Evolutionary conservation across 495 filamentous ascomycete species (phyloP).

Genomic region (Lophiostoma macrostomum): DNA sequence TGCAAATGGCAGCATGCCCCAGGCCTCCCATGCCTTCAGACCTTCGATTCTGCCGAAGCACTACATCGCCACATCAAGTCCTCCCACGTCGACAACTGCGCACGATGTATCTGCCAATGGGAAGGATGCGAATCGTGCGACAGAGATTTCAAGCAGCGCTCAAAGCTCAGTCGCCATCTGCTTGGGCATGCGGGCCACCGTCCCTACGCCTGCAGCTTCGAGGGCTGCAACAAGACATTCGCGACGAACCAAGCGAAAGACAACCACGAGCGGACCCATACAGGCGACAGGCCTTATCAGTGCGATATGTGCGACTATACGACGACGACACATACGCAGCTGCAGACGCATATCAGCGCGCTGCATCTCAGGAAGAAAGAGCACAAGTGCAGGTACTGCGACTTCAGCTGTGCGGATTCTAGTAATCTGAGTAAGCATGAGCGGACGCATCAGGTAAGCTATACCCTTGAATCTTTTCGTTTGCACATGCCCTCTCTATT

Average conservation of each 20-base stretch:
- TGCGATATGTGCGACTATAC: constrained; percentile 28
- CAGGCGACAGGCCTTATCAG: constrained; percentile 29
- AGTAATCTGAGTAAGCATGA: constrained; percentile 34
- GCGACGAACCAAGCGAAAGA: constrained; percentile 33
- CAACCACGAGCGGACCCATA: constrained; percentile 34
- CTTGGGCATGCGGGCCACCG: constrained; percentile 28
- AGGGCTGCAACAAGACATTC: constrained; percentile 30
- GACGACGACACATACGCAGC: constrained; percentile 31
- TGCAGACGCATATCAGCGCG: constrained; percentile 29
- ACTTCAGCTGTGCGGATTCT: constrained; percentile 27
- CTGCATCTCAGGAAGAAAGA: constrained; percentile 25
- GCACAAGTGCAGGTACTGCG: constrained; percentile 29
- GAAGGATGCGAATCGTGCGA: constrained; percentile 17
- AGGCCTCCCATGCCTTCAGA: constrained; percentile 3
- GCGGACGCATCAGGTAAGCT: constrained; percentile 25
- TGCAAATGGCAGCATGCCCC: constrained; percentile 28
- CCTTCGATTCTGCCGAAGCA: constrained; percentile 18
- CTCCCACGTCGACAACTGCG: constrained; percentile 24
- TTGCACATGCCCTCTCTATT: background rate
- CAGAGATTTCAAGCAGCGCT: constrained; percentile 33
- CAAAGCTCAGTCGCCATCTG: constrained; percentile 28
- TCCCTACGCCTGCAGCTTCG: constrained; percentile 25
- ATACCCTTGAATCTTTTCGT: background rate
- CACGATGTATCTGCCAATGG: constrained; percentile 28
- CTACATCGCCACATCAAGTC: constrained; percentile 33